phyloP scores from a whole-genome alignment of 768 basidiomycete genomes.

The Aureoboletus auriporus region DNA sequence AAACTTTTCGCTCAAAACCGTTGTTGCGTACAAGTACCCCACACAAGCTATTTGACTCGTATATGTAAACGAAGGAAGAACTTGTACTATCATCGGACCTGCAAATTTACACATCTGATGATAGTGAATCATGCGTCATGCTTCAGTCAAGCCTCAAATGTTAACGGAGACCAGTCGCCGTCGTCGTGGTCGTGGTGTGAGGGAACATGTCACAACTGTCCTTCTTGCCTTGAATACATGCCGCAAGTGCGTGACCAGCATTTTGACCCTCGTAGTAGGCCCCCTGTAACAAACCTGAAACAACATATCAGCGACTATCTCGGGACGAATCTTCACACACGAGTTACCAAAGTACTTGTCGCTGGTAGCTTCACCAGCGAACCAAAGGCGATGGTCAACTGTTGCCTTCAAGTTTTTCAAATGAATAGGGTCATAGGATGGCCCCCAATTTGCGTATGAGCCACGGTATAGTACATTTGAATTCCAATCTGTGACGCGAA shows the following conservation, averaged over 20 bases:
- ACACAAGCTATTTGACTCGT: too few relatives aligned
- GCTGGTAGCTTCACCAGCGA: conserved; percentile 61
- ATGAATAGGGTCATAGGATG: conserved; percentile 51
- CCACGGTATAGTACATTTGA: conserved; percentile 40
- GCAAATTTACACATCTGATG: too few relatives aligned
- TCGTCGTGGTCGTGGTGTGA: conserved; percentile 24
- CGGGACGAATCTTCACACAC: neutral
- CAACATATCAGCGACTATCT: neutral
- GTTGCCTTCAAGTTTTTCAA: conserved; percentile 56
- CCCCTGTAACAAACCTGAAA: conserved; percentile 51
- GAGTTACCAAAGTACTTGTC: conserved; percentile 54
- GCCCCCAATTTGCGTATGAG: conserved; percentile 69
- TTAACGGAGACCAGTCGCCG: too few relatives aligned
- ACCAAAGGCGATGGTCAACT: conserved; percentile 48
- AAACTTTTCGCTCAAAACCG: too few relatives aligned
- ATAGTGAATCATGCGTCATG: too few relatives aligned
- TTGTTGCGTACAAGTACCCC: too few relatives aligned
- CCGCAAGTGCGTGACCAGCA: conserved; percentile 36
- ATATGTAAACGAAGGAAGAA: too few relatives aligned
- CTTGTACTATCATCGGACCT: too few relatives aligned
- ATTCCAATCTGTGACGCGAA: conserved; percentile 55
- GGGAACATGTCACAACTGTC: conserved; percentile 20
- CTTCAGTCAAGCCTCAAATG: too few relatives aligned
- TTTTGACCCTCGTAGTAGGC: conserved; percentile 54
- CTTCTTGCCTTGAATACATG: conserved; percentile 35